Conservation (phyloP, 352 stramenopile genomes). For the Nannochloropsis limnetica region DNA sequence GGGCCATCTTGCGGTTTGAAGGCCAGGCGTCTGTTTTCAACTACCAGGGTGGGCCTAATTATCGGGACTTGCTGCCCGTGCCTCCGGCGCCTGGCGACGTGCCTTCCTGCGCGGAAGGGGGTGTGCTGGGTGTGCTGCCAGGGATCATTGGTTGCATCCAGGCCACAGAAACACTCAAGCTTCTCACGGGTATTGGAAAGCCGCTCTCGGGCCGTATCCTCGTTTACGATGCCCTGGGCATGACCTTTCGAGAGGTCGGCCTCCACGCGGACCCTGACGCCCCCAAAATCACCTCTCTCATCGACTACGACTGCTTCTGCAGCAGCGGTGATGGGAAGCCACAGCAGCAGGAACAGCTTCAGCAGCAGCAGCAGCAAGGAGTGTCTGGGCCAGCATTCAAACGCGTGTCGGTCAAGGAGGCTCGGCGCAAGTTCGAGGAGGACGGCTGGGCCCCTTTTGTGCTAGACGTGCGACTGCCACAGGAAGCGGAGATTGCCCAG, state of each 20-base stretch:
- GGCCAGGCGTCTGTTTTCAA: conserved; percentile 89
- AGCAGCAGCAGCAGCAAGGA: not conserved
- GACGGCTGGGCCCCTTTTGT: conserved; percentile 65
- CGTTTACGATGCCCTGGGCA: conserved; percentile 64
- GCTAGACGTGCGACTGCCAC: conserved; percentile 62
- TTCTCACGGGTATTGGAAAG: conserved; percentile 64
- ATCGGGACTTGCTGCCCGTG: conserved; percentile 75
- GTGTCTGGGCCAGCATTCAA: conserved; percentile 50
- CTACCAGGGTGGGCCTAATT: conserved; percentile 65
- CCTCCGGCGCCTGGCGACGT: conserved; percentile 66
- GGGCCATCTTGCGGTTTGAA: conserved; percentile 82
- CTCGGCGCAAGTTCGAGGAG: conserved; percentile 56
- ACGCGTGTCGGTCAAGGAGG: conserved; percentile 57
- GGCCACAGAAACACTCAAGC: conserved; percentile 74
- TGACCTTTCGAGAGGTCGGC: conserved; percentile 58
- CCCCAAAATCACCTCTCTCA: conserved; percentile 55
- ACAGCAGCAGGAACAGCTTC: not conserved
- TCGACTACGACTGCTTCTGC: conserved; percentile 71
- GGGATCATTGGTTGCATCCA: conserved; percentile 89
- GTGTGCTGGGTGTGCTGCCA: conserved; percentile 87
- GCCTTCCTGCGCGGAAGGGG: conserved; percentile 81
- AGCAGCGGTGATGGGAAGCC: conserved; percentile 51
- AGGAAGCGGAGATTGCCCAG: conserved; percentile 64
- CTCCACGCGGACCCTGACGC: conserved; percentile 22
- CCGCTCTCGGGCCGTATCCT: conserved; percentile 59